Conservation (phyloP, 2,329 filamentous ascomycete genomes). For the Fusarium lyarnte region DNA sequence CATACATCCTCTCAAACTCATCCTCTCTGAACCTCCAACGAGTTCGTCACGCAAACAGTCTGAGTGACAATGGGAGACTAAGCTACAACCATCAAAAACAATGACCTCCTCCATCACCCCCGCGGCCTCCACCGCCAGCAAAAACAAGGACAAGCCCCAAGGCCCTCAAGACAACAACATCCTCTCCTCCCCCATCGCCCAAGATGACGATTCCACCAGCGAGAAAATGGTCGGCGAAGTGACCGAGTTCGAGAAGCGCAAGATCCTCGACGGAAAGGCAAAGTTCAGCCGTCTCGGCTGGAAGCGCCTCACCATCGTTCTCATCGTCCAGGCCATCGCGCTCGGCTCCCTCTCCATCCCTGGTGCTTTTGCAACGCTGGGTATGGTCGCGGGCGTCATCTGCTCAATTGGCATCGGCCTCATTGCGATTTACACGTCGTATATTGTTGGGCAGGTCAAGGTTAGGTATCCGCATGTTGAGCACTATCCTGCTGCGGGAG, state of each 20-base stretch:
- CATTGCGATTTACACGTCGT: constrained; percentile 53
- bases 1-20: neutral
- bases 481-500: constrained; percentile 71
- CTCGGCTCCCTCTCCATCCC: constrained; percentile 40
- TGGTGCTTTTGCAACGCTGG: constrained; percentile 37
- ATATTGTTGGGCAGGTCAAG: constrained; percentile 55
- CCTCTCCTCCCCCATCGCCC: neutral
- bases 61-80: constrained; percentile 38
- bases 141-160: constrained; percentile 15
- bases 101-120: constrained; percentile 33
- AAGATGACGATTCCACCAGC: constrained; percentile 30
- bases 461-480: constrained; percentile 61
- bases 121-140: constrained; percentile 27
- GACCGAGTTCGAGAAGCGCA: constrained; percentile 40
- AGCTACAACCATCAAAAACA: constrained; percentile 4
- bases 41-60: constrained; percentile 11
- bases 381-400: constrained; percentile 50
- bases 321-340: constrained; percentile 40
- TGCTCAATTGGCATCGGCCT: constrained; percentile 48
- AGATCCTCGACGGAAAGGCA: constrained; percentile 36
- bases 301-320: constrained; percentile 41
- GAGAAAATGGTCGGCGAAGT: constrained; percentile 39
- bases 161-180: constrained; percentile 17
- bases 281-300: constrained; percentile 40
- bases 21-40: neutral